These are phyloP conservation scores for Fusarium brevicatenulatum DNA, from an alignment of 2,329 filamentous ascomycete species.

Conservation along the genomic window DNA sequence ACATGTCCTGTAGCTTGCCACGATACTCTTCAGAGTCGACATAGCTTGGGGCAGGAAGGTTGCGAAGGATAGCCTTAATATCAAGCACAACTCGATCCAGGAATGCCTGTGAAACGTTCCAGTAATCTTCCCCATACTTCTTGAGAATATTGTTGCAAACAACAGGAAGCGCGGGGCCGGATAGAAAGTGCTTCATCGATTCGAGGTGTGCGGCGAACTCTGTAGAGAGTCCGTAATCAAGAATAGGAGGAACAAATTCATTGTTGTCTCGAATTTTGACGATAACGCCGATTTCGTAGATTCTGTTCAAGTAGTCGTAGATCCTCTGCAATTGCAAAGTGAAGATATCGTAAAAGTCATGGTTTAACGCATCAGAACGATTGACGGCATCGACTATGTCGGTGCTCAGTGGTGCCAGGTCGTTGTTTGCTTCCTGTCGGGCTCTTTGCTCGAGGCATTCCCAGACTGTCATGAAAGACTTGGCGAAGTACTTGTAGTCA, in stretches of 20 bases:
- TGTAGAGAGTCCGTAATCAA: constrained; percentile 37
- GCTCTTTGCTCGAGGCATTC: constrained; percentile 24
- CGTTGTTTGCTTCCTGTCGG: constrained; percentile 42
- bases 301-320: constrained; percentile 34
- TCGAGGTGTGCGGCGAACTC: constrained; percentile 28
- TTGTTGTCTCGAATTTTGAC: constrained; percentile 42
- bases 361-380: constrained; percentile 13
- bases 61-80: constrained; percentile 43
- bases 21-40: constrained; percentile 41
- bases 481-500: constrained; percentile 38
- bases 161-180: constrained; percentile 39
- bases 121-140: constrained; percentile 5
- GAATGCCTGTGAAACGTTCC: constrained; percentile 38
- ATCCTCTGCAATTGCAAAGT: constrained; percentile 32
- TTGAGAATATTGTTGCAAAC: constrained; percentile 43
- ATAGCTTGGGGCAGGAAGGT: constrained; percentile 46
- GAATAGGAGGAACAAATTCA: constrained; percentile 35
- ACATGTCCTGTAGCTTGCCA: constrained; percentile 35
- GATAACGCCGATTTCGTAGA: constrained; percentile 45
- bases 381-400: constrained; percentile 39
- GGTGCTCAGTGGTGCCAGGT: constrained; percentile 36
- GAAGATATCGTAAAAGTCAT: constrained; percentile 40
- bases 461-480: constrained; percentile 36
- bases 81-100: constrained; percentile 45
- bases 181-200: constrained; percentile 42